A percentile compares a stretch with the other conserved stretches of the same genome.
phyloP scores from a whole-genome alignment of 1,139 yeast genomes.

The Sugiyamaella neomexicana region DNA sequence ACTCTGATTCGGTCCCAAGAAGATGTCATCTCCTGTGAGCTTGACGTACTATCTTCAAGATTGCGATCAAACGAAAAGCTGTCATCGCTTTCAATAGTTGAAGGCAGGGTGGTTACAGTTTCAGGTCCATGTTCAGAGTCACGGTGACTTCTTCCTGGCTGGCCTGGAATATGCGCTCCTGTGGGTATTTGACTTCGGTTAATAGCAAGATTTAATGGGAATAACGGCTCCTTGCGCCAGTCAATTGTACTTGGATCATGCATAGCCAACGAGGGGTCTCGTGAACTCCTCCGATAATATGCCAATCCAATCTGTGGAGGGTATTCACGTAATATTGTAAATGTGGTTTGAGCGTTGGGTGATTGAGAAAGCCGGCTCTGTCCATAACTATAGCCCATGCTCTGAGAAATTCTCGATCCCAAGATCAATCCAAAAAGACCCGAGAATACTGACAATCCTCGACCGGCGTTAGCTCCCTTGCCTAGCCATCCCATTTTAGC shows the following conservation, averaged over 20 bases:
- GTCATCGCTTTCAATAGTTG: not conserved
- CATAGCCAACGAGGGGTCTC: conserved; percentile 31
- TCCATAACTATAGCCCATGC: conserved; percentile 24
- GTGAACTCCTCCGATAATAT: conserved; percentile 32
- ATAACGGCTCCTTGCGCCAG: conserved; percentile 33
- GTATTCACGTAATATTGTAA: conserved; percentile 26
- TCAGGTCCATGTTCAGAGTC: conserved; percentile 1
- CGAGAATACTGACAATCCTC: conserved; percentile 26
- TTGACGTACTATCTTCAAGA: too few relatives aligned
- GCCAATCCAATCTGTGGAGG: conserved; percentile 37
- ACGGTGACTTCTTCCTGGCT: conserved; percentile 7
- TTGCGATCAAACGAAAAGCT: not conserved
- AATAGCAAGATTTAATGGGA: conserved; percentile 35
- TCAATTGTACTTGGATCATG: conserved; percentile 34
- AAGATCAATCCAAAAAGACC: conserved; percentile 28
- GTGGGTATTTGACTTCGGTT: conserved; percentile 16
- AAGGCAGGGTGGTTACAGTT: not conserved
- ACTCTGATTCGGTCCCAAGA: conserved; percentile 27
- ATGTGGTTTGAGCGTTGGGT: conserved; percentile 28
- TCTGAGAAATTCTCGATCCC: conserved; percentile 28
- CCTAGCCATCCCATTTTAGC: conserved; percentile 24
- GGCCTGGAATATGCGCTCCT: conserved; percentile 12
- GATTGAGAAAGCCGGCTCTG: conserved; percentile 19
- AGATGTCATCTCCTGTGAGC: not conserved
- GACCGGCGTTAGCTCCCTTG: conserved; percentile 20